Evolutionary conservation across 306 rosid species (phyloP).

Genomic region (Cucumis melo): DNA sequence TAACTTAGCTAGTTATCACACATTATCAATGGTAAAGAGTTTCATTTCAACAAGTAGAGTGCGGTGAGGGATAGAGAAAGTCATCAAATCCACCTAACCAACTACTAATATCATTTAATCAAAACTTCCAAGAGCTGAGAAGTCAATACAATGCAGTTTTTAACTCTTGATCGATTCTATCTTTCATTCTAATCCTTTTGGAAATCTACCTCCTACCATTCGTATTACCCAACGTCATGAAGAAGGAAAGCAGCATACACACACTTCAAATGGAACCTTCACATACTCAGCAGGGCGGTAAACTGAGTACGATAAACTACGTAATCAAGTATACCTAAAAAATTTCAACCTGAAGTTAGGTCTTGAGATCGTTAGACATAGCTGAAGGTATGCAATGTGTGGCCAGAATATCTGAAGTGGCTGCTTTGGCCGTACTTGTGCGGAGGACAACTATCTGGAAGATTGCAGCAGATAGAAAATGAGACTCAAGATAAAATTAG

Average conservation of each 20-base stretch:
- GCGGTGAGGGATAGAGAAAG: background rate
- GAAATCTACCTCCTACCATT: background rate
- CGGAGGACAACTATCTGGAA: constrained; percentile 77
- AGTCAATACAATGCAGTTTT: background rate
- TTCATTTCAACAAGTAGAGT: background rate
- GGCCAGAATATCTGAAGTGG: constrained; percentile 69
- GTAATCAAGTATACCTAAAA: constrained; percentile 1
- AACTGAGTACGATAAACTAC: background rate
- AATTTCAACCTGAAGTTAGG: constrained; percentile 17
- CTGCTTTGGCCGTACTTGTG: constrained; percentile 55
- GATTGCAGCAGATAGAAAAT: background rate
- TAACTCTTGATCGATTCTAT: background rate
- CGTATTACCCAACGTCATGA: background rate
- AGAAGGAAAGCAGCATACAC: background rate
- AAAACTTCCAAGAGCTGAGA: constrained; percentile 4
- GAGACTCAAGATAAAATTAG: background rate
- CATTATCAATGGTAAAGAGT: background rate
- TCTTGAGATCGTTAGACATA: constrained; percentile 79
- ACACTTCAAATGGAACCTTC: background rate
- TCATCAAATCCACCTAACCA: background rate
- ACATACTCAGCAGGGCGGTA: background rate
- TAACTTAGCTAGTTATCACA: background rate
- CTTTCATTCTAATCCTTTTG: background rate
- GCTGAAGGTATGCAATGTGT: constrained; percentile 89
- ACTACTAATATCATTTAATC: background rate